A percentile compares a stretch with the other conserved stretches of the same genome.
Evolutionary conservation across 495 filamentous ascomycete species (phyloP).

Genomic region (Penicillium crystallinum): DNA sequence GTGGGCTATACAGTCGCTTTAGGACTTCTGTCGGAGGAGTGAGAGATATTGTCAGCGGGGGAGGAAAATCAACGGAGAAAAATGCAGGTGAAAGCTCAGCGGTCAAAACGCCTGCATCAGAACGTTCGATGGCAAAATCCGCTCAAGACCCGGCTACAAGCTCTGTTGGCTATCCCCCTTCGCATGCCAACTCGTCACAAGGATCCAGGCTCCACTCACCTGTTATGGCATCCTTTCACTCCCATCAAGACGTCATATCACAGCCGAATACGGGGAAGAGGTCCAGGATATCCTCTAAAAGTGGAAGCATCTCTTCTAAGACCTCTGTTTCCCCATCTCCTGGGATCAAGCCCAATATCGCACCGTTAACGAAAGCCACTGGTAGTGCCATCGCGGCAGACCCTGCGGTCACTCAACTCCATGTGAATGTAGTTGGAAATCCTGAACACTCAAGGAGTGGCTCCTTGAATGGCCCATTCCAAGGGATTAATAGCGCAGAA

Average conservation of each 20-base stretch:
- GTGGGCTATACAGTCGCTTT: constrained; percentile 78
- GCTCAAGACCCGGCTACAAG: constrained; percentile 18
- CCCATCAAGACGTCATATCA: constrained; percentile 29
- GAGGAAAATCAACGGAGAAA: constrained; percentile 36
- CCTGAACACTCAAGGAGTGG: constrained; percentile 33
- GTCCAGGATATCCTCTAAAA: constrained; percentile 52
- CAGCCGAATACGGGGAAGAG: constrained; percentile 39
- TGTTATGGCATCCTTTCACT: constrained; percentile 26
- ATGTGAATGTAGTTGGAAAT: constrained; percentile 50
- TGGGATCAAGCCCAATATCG: constrained; percentile 29
- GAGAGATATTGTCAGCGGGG: constrained; percentile 51
- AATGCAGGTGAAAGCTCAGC: constrained; percentile 20
- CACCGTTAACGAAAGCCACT: constrained; percentile 46
- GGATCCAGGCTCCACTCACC: constrained; percentile 43
- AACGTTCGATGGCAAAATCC: constrained; percentile 26
- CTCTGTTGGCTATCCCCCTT: constrained; percentile 22
- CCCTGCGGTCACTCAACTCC: constrained; percentile 49
- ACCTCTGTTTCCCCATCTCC: constrained; percentile 43
- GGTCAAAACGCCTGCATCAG: constrained; percentile 24
- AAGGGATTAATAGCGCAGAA: constrained; percentile 24
- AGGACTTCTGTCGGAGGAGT: constrained; percentile 69
- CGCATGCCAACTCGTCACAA: constrained; percentile 30
- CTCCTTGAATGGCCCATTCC: constrained; percentile 26
- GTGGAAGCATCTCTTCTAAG: constrained; percentile 50
- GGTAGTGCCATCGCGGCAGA: constrained; percentile 32